Evolutionary conservation across 2,329 filamentous ascomycete genomes (phyloP).

Genomic region (Aspergillus transmontanensis): DNA sequence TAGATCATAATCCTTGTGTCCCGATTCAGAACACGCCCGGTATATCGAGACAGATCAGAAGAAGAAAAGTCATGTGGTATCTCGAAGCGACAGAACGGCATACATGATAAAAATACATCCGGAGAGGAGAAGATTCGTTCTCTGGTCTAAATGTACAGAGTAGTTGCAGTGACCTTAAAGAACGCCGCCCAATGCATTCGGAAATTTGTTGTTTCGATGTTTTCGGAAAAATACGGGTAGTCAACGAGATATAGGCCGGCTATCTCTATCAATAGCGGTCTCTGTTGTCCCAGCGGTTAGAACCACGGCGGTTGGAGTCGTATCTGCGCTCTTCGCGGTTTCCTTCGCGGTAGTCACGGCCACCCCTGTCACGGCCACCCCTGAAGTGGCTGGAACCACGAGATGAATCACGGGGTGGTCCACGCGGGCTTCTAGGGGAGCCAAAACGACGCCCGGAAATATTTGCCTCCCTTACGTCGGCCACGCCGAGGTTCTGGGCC

Average conservation of each 20-base stretch:
- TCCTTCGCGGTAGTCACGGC: background rate
- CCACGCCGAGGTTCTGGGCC: constrained; percentile 34
- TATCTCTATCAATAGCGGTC: background rate
- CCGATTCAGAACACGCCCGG: background rate
- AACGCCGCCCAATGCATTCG: constrained; percentile 32
- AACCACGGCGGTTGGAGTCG: constrained; percentile 2
- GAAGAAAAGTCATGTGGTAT: background rate
- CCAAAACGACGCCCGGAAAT: constrained; percentile 8
- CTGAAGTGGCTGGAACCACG: background rate
- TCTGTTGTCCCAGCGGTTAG: background rate
- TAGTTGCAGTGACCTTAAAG: constrained; percentile 13
- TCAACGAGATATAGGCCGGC: background rate
- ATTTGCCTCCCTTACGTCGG: constrained; percentile 28
- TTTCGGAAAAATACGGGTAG: background rate
- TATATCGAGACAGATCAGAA: background rate
- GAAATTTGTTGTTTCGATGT: background rate
- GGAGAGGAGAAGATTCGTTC: constrained; percentile 5
- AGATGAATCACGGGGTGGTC: background rate
- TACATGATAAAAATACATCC: constrained; percentile 1
- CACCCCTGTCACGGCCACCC: background rate
- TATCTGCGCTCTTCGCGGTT: background rate
- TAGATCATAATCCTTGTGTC: background rate
- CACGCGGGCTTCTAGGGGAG: background rate
- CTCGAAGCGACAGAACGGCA: background rate
- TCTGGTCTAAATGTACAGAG: background rate